These are phyloP conservation scores for Colletotrichum nymphaeae DNA, from an alignment of 2,329 filamentous ascomycete species.

Conservation along the genomic window DNA sequence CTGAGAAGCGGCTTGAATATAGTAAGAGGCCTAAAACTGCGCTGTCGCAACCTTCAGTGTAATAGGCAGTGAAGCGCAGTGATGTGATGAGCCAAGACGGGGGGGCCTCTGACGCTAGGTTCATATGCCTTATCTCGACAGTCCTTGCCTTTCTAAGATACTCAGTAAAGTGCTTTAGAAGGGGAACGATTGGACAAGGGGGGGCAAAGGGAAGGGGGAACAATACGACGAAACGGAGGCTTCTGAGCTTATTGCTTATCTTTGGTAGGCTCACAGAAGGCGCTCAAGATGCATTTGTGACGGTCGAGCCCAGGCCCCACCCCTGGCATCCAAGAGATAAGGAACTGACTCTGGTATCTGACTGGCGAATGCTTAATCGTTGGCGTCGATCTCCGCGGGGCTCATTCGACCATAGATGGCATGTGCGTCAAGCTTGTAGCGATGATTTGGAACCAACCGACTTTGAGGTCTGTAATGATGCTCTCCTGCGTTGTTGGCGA, in stretches of 20 bases:
- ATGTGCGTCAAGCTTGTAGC: not conserved
- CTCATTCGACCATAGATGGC: not conserved
- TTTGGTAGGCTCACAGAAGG: conserved; percentile 23
- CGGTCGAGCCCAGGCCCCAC: conserved; percentile 29
- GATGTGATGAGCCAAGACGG: conserved; percentile 3
- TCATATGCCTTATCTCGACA: conserved; percentile 29
- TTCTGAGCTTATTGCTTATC: conserved; percentile 35
- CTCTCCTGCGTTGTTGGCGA: not conserved
- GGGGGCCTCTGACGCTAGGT: conserved; percentile 16
- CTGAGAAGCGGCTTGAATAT: not conserved
- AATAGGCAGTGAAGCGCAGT: not conserved
- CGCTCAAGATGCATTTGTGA: conserved; percentile 31
- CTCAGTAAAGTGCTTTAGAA: conserved; percentile 25
- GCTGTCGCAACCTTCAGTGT: not conserved
- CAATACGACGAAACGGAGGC: conserved; percentile 27
- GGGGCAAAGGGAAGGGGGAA: not conserved
- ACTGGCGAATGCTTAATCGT: conserved; percentile 27
- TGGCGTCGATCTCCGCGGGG: conserved; percentile 29
- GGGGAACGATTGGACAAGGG: conserved; percentile 18
- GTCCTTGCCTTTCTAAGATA: conserved; percentile 14
- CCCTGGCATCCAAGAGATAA: conserved; percentile 36
- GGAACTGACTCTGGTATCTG: conserved; percentile 22
- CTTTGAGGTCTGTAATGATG: not conserved
- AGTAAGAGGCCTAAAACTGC: not conserved
- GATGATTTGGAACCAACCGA: not conserved